Evolutionary conservation across 805 yeast species (phyloP).

Genomic region (Monosporozyma unispora): DNA sequence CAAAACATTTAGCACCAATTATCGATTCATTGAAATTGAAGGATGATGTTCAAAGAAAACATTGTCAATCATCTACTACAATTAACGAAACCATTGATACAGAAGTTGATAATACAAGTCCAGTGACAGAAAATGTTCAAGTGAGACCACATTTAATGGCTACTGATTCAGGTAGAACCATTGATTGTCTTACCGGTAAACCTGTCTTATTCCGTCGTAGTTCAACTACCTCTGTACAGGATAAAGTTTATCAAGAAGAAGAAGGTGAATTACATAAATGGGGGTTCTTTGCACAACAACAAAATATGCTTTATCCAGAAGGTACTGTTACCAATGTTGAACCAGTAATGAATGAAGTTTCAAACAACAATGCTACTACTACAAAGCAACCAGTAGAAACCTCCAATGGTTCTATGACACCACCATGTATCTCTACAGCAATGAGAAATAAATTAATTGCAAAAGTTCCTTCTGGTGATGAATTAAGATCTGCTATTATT

Average conservation of each 20-base stretch:
- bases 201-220: constrained; percentile 59
- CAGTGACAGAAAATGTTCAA: constrained; percentile 3
- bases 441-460: constrained; percentile 11
- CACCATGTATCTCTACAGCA: neutral
- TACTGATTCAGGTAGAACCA: constrained; percentile 48
- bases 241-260: constrained; percentile 69
- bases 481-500: constrained; percentile 45
- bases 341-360: neutral
- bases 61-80: constrained; percentile 5
- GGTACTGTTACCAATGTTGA: neutral
- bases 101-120: neutral
- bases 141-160: constrained; percentile 61
- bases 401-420: neutral
- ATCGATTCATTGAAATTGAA: constrained; percentile 4
- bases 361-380: constrained; percentile 1
- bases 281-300: constrained; percentile 72
- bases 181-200: constrained; percentile 63
- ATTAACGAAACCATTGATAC: neutral
- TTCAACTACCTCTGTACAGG: constrained; percentile 56
- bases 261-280: constrained; percentile 87
- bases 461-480: constrained; percentile 39
- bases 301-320: constrained; percentile 34
- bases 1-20: constrained; percentile 18
- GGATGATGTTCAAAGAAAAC: constrained; percentile 6
- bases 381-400: neutral